Base-by-base conservation (phyloP, 2,329 filamentous ascomycete species). In the Microdochium paspali region DNA sequence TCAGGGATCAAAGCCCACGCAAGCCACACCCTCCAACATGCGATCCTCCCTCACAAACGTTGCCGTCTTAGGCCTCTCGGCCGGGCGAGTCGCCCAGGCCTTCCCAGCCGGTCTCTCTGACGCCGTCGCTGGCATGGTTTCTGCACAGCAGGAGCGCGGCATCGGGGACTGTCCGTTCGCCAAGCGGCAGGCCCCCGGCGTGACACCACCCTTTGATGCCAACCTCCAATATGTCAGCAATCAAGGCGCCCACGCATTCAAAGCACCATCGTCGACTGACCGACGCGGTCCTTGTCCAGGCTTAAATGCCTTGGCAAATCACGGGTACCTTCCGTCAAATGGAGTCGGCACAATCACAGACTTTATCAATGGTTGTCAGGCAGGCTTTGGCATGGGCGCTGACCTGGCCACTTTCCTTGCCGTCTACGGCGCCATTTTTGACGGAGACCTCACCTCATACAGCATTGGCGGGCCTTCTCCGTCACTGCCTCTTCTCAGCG, bases 321-420 rank as follows among this genome's bases (percentile, higher is more conserved):
- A 44, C 13, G 13, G 13, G 3, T 44, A 25, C 23, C 6, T 44
- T 15, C 23, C 42, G 18, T 24, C 24, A 9, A 26, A 26, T 24
- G 42, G 42, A n/a, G 20, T 44, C 42, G 42, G 23, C 12, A 44
- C 18, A 21, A 44, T 44, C 13, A 3, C 23, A 9, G 42, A 44
- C 12, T 44, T 44, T n/a, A 49, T 47, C 28, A 20, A n/a, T 4
- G 42, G 44, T 23, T 46, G 45, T 46, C 47, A 50, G 40, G 9
- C 45, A 67, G 71, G 72, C 2, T 72, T 65, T 48, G 68, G 68
- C 13, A 74, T 73, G 69, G 66, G 64, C 13, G 44, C 64, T 20
- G 68, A 70, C 47, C 53, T 71, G 6, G 62, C 56, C 10, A 60
- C 61, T 3, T 54, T 70, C 25, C 62, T 71, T 6, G 62, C 64